phyloP scores from a whole-genome alignment of 2,329 filamentous ascomycete species.

The Aspergillus transmontanensis region DNA sequence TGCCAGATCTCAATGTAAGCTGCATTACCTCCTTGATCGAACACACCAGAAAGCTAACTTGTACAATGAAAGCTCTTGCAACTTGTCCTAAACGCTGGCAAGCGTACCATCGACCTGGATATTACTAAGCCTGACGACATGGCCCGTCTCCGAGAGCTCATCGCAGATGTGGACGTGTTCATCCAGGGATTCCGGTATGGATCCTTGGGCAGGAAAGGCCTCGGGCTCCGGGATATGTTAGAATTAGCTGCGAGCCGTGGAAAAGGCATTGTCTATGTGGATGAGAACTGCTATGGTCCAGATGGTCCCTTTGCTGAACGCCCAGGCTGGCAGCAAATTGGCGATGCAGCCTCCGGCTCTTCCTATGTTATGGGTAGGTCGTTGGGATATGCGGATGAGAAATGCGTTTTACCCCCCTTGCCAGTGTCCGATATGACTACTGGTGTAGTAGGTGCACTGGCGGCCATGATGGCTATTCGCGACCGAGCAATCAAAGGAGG shows the following conservation, averaged over 20 bases:
- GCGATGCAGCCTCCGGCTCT: conserved; percentile 46
- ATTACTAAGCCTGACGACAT: conserved; percentile 48
- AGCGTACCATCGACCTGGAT: conserved; percentile 44
- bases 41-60: neutral
- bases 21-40: neutral
- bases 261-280: conserved; percentile 51
- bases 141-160: conserved; percentile 43
- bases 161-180: conserved; percentile 56
- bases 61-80: conserved; percentile 20
- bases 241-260: conserved; percentile 43
- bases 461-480: conserved; percentile 19
- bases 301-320: conserved; percentile 50
- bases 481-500: conserved; percentile 22
- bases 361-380: conserved; percentile 41
- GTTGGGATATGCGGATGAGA: conserved; percentile 26
- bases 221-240: conserved; percentile 43
- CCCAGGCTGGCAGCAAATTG: conserved; percentile 57
- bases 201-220: conserved; percentile 36
- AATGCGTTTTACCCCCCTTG: conserved; percentile 22
- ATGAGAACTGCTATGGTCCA: conserved; percentile 56
- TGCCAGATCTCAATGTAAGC: conserved; percentile 37
- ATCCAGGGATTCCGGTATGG: conserved; percentile 56
- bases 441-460: conserved; percentile 24
- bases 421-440: conserved; percentile 29
- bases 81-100: conserved; percentile 26